Evolutionary conservation across 225 moss, liverwort and hornwort species (phyloP).

Genomic region (Bryum argenteum): DNA sequence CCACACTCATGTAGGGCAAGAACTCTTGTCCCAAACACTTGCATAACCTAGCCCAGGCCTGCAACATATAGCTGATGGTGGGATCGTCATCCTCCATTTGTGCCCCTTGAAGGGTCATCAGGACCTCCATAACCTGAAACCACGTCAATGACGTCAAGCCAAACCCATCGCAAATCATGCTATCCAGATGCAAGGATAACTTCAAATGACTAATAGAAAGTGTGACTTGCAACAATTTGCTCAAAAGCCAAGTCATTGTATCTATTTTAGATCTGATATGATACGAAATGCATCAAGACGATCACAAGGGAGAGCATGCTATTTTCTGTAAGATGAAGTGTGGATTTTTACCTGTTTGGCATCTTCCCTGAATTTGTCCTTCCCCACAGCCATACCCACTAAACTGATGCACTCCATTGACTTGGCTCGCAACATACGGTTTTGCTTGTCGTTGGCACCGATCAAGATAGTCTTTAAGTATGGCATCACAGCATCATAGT

Average conservation of each 20-base stretch:
- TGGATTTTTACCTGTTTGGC: constrained; percentile 77
- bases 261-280: background rate
- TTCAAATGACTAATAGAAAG: background rate
- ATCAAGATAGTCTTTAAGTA: constrained; percentile 87
- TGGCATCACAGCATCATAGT: constrained; percentile 97
- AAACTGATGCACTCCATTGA: constrained; percentile 99
- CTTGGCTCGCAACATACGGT: constrained; percentile 96
- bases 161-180: constrained; percentile 4
- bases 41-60: constrained; percentile 99
- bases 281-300: background rate
- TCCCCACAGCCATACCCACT: constrained; percentile 99
- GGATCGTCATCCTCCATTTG: constrained; percentile 99
- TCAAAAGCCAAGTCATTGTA: constrained; percentile 13
- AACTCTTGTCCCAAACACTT: constrained; percentile 99
- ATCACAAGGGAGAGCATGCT: background rate
- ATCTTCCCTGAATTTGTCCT: constrained; percentile 96
- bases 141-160: constrained; percentile 1
- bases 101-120: constrained; percentile 86
- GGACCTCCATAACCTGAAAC: constrained; percentile 96
- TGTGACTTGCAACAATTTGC: background rate
- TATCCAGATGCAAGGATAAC: background rate
- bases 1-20: constrained; percentile 97
- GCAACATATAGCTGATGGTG: constrained; percentile 99
- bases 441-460: constrained; percentile 91
- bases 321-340: background rate